Evolutionary conservation across 2,329 filamentous ascomycete species (phyloP).

Genomic region (Apiospora hydei): DNA sequence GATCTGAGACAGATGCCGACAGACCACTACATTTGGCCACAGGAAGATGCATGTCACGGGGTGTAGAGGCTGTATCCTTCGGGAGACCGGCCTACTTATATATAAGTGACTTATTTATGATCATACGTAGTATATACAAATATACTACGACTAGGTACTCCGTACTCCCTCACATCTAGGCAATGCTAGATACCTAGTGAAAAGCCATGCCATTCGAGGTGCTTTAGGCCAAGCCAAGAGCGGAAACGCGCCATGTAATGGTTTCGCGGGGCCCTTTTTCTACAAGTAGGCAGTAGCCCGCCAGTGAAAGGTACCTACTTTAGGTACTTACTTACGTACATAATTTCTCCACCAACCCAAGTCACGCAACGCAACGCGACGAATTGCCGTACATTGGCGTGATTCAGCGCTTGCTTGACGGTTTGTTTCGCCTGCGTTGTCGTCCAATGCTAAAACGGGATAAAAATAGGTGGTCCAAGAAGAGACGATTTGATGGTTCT

Average conservation of each 20-base stretch:
- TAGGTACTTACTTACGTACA: too few relatives aligned
- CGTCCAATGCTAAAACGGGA: not conserved
- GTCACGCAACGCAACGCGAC: not conserved
- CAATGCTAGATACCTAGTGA: too few relatives aligned
- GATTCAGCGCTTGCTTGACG: not conserved
- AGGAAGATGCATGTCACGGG: not conserved
- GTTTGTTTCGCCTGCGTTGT: not conserved
- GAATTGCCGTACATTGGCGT: not conserved
- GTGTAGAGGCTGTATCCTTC: too few relatives aligned
- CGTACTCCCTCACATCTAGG: too few relatives aligned
- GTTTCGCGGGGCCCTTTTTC: not conserved
- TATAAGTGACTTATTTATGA: too few relatives aligned
- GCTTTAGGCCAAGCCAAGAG: conserved; percentile 1
- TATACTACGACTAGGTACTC: too few relatives aligned
- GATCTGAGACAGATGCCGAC: not conserved
- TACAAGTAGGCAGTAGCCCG: too few relatives aligned
- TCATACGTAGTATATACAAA: too few relatives aligned
- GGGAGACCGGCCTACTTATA: too few relatives aligned
- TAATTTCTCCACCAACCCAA: not conserved
- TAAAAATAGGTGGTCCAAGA: conserved; percentile 2
- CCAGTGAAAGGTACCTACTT: too few relatives aligned
- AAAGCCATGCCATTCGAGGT: not conserved
- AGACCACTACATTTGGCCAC: not conserved
- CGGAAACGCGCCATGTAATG: not conserved
- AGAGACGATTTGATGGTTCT: not conserved